Evolutionary conservation across 768 basidiomycete genomes (phyloP), one percentile per base, ranked within the genome.

Genomic region (Suillus luteus): DNA sequence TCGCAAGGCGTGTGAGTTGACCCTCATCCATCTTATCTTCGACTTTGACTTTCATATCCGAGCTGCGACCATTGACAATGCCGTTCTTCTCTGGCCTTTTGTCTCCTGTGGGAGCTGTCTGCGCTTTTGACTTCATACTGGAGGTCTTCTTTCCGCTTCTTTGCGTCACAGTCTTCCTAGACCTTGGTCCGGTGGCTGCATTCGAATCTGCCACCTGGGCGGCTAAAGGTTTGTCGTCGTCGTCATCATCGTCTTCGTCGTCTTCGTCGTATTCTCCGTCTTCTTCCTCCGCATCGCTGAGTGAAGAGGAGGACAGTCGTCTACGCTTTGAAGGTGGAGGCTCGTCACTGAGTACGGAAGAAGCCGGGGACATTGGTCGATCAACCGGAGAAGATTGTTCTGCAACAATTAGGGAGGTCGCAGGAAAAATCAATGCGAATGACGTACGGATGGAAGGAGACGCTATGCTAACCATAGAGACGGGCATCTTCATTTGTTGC

Each of bases 11-110:
- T 55, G 84, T 86, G 19, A 94, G 76, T 72, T 93, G 91, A 37
- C 83, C 81, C 69, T 91, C 91, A 57, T 92, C 89, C 83, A 93
- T 85, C 72, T 86, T 88, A 55, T 91, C 92, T 73, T 94, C 92
- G 2, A 89, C 73, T 71, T 91, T 92, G 65, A 91, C 79, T 66
- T 81, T 83, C 7, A 82, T 63, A 24, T 82, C 84, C 49, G 79
- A 78, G 27, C 81, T 79, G 59, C 81, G 82, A 24, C 83, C 84
- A 62, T 85, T 84, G 19, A 73, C 79, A 76, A 67, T 14, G 24
- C 76, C 70, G 37, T 72, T 75, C 72, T 80, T 74, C 31, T 77
- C 76, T 12, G 72, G 74, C 22, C 76, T 48, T 82, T 80, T 41
- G 75, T 70, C 14, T 79, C 75, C 55, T 78, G 76, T 79, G 19